A percentile compares a stretch with the other conserved stretches of the same genome.
Evolutionary conservation across 495 filamentous ascomycete genomes (phyloP).

Genomic region (Polyplosphaeria fusca): DNA sequence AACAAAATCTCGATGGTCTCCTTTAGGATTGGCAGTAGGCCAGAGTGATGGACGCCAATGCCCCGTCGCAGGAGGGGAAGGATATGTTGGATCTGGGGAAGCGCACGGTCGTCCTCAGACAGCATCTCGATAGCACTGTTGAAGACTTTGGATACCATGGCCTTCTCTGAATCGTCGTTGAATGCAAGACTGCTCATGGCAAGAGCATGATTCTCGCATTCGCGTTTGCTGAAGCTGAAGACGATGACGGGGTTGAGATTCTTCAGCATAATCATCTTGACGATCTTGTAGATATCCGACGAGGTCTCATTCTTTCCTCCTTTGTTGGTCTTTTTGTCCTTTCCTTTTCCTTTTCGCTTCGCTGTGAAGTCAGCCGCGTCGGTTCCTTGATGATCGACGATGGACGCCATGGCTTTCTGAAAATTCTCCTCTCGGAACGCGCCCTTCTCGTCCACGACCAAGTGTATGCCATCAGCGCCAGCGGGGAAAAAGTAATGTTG

Average conservation of each 20-base stretch:
- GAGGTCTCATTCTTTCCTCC: slow-evolving; percentile 64
- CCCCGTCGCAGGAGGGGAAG: slow-evolving; percentile 84
- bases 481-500: slow-evolving; percentile 98
- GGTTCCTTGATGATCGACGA: slow-evolving; percentile 83
- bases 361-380: slow-evolving; percentile 75
- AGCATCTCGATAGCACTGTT: slow-evolving; percentile 82
- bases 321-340: slow-evolving; percentile 85
- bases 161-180: slow-evolving; percentile 94
- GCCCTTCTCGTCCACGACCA: slow-evolving; percentile 95
- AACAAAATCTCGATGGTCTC: slow-evolving; percentile 99
- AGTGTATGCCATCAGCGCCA: slow-evolving; percentile 87
- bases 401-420: slow-evolving; percentile 84
- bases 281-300: slow-evolving; percentile 92
- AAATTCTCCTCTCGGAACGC: slow-evolving; percentile 95
- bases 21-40: slow-evolving; percentile 91
- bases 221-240: slow-evolving; percentile 97
- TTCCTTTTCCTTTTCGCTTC: slow-evolving; percentile 79
- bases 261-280: slow-evolving; percentile 96
- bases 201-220: slow-evolving; percentile 83
- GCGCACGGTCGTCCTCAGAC: slow-evolving; percentile 80
- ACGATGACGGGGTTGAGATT: slow-evolving; percentile 97
- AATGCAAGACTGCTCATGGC: slow-evolving; percentile 84
- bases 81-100: slow-evolving; percentile 89
- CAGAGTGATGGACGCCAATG: slow-evolving; percentile 96
- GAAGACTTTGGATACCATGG: slow-evolving; percentile 92